Evolutionary conservation across 2,329 filamentous ascomycete genomes (phyloP), one percentile per base, ranked within the genome.

Genomic region (Scopulariopsis brevicaulis): DNA sequence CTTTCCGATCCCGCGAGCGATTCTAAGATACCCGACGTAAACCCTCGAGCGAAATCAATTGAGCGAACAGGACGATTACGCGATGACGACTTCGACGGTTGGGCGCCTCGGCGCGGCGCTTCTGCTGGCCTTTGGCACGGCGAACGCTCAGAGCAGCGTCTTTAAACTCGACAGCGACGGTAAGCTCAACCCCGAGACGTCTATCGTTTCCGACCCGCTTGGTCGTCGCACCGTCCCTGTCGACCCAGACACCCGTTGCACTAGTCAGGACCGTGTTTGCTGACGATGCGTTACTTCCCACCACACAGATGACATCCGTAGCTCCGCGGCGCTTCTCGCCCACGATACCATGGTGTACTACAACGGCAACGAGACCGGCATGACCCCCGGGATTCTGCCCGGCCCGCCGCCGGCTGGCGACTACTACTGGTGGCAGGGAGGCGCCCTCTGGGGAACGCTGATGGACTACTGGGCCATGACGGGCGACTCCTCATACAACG

Each of bases 351-450:
- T 81, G 68, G 64, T 71, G 15, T 76, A 75, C 63, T 82, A 81
- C 67, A 69, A 74, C 43, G 78, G 78, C 59, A 78, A 81, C 62
- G 64, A 73, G 59, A 70, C 76, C 1, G 79, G 80, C 57, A 70
- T 74, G 65, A 78, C 76, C 18, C 80, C 80, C 8, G 81, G 81
- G 37, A 82, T 82, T 63, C 68, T 83, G 12, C 80, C 80, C 1
- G 80, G 80, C 0, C 81, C 81, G 57, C 80, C 80, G 12, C 73
- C 43, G 69, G 66, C 56, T 61, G 80, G 80, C 62, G 75, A 79
- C 61, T 86, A 86, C 68, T 89, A 88, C 74, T 90, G 86, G 86
- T 90, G 86, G 86, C 83, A 89, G 67, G 83, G 82, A 5, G 82
- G 83, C 56, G 82, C 83, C 15, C 76, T 90, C 71, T 87, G 86